Base-by-base conservation (phyloP, 306 rosid species). In the Vachellia collinsii region DNA sequence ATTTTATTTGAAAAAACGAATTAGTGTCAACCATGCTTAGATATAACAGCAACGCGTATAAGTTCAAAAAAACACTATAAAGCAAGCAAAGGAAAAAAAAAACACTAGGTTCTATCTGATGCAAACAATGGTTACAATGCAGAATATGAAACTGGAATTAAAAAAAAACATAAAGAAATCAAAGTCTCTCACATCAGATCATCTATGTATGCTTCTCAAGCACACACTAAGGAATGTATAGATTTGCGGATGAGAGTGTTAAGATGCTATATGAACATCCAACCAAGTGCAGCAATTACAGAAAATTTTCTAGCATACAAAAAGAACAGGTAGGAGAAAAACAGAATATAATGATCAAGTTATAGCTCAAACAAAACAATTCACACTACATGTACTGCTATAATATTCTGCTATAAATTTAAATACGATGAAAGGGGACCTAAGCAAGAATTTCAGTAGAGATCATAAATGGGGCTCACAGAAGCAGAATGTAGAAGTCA, bases 181-280 rank as follows among this genome's bases (percentile, higher is more conserved):
- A 29, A 29, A 29, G 34, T 29, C 34, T 29, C 34, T 29, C 34
- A 29, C 34, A 29, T 29, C 34, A 29, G 34, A 29, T 29, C 34
- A 29, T 29, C 2, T 2, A 29, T 29, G 34, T 29, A 29, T 75
- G 65, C 64, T 78, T 73, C 59, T 54, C 72, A 78, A 47, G 75
- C 62, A 81, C 36, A 53, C 41, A 34, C 61, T 42, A 41, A 70
- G 85, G 80, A 87, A 79, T 54, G 58, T 56, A 29, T 29, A 67
- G 53, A 76, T 78, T 65, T 74, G 70, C 48, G 65, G 81, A 80
- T 79, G 65, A 76, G 77, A 29, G 75, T 79, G 50, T 71, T 81
- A 70, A 75, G 84, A 75, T 76, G 82, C 76, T 47, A 50, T 43
- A 54, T 71, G 80, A 72, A 79, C 81, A 19, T 66, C 81, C 79